Conservation (phyloP, 78 protist genomes). For the Tieghemostelium lacteum region DNA sequence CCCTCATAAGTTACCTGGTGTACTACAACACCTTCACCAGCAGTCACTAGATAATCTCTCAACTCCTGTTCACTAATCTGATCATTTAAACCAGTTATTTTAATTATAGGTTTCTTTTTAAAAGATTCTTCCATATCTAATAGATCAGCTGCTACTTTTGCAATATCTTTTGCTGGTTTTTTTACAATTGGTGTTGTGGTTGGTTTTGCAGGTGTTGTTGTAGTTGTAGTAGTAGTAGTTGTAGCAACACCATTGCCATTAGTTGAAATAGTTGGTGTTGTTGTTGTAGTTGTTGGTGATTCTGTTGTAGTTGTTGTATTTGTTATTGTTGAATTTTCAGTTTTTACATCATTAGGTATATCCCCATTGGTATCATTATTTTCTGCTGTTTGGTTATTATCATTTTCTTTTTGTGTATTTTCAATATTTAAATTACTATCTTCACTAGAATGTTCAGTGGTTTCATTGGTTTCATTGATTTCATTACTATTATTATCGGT, state of each 20-base stretch:
- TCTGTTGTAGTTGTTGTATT: background rate
- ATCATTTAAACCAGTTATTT: conserved; percentile 66
- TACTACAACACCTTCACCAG: conserved; percentile 16
- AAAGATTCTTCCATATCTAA: conserved; percentile 69
- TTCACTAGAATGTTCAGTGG: background rate
- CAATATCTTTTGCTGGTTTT: conserved; percentile 12
- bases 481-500: background rate
- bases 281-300: background rate
- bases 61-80: conserved; percentile 37
- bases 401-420: background rate
- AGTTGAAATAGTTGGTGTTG: no score
- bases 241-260: background rate
- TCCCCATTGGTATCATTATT: no score
- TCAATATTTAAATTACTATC: background rate
- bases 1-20: conserved; percentile 19
- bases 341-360: no score
- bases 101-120: conserved; percentile 27
- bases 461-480: background rate
- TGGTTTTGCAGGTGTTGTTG: background rate
- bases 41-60: background rate
- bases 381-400: background rate
- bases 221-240: background rate
- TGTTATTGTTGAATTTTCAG: no score
- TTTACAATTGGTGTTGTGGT: background rate
- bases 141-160: conserved; percentile 7